phyloP scores from a whole-genome alignment of 2,329 filamentous ascomycete genomes.

The Raffaelea ambrosiae region DNA sequence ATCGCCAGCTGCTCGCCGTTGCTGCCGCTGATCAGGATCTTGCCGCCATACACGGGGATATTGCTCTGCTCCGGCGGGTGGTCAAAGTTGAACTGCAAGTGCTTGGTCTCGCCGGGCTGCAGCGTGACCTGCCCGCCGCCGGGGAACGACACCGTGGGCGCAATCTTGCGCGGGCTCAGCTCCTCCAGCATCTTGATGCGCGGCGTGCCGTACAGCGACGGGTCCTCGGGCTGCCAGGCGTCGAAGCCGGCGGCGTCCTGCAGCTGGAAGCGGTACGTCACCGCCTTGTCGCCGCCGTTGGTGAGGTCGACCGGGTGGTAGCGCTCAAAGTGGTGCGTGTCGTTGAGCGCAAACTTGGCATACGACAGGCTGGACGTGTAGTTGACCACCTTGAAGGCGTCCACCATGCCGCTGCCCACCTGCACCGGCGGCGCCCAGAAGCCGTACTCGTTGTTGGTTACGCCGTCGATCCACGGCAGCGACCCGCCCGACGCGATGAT shows the following conservation, averaged over 20 bases:
- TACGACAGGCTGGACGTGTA: constrained; percentile 26
- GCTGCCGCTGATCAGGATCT: constrained; percentile 22
- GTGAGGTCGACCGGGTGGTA: constrained; percentile 22
- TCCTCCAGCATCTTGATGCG: constrained; percentile 5
- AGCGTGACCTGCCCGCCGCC: constrained; percentile 15
- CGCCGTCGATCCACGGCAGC: constrained; percentile 17
- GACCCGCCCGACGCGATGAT: constrained; percentile 25
- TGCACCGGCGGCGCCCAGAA: constrained; percentile 21
- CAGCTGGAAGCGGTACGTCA: constrained; percentile 24
- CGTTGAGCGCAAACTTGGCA: constrained; percentile 33
- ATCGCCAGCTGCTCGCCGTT: constrained; percentile 17
- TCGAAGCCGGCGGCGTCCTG: constrained; percentile 26
- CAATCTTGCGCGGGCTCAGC: constrained; percentile 8
- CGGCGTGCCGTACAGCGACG: constrained; percentile 1
- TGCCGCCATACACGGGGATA: constrained; percentile 23
- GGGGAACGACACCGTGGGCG: constrained; percentile 5
- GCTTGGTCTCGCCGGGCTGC: constrained; percentile 16
- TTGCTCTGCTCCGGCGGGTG: not conserved
- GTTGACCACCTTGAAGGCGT: constrained; percentile 31
- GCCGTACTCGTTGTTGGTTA: constrained; percentile 15
- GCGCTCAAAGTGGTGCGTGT: constrained; percentile 29
- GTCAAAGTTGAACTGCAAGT: constrained; percentile 17
- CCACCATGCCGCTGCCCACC: constrained; percentile 31
- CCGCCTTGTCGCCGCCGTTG: constrained; percentile 25
- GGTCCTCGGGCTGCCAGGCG: constrained; percentile 8